phyloP scores from a whole-genome alignment of 805 yeast species.

The Saccharomycopsis lassenensis region DNA sequence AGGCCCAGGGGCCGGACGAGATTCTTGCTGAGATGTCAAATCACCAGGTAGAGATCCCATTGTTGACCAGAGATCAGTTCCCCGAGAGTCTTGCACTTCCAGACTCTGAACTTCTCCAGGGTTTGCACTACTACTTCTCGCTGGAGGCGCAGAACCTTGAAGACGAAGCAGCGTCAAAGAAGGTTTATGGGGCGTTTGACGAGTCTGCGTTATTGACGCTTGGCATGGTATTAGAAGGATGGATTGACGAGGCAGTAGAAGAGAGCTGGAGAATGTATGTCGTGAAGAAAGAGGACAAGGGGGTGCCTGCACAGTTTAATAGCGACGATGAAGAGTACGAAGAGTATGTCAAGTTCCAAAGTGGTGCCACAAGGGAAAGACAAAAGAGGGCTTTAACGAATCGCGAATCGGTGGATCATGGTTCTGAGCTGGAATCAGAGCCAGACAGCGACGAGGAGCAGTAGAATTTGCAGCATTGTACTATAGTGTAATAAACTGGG shows the following conservation, averaged over 20 bases:
- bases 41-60: conserved; percentile 3
- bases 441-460: neutral
- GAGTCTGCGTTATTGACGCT: conserved; percentile 16
- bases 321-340: neutral
- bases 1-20: conserved; percentile 11
- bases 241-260: conserved; percentile 7
- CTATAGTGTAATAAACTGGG: neutral
- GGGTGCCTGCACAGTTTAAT: no score
- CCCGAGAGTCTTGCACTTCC: conserved; percentile 8
- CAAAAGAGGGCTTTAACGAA: no score
- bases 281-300: neutral
- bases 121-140: conserved; percentile 14
- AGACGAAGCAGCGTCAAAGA: neutral
- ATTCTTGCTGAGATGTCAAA: neutral
- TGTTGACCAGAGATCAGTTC: conserved; percentile 1
- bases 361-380: neutral
- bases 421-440: neutral
- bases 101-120: conserved; percentile 8
- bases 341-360: neutral
- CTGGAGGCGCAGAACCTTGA: neutral
- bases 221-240: conserved; percentile 14
- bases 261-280: neutral
- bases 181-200: conserved; percentile 7
- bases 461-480: neutral
- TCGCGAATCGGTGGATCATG: no score